Evolutionary conservation across 148 eudicot genomes (phyloP), one percentile per base, ranked within the genome.

Genomic region (Silene uniflora): DNA sequence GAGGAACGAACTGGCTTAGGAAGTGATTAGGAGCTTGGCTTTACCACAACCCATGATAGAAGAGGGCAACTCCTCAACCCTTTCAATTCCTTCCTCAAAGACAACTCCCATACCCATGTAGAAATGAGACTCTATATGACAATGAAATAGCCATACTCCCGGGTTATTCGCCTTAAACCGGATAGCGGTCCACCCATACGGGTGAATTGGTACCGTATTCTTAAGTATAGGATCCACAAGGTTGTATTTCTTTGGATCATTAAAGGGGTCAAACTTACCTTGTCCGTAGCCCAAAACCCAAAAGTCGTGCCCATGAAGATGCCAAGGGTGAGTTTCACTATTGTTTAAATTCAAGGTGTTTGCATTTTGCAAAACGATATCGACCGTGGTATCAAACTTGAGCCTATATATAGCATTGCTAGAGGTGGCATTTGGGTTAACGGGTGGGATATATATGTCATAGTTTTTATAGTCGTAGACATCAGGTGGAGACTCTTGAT

Each of bases 301-400:
- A 70, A 93, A 93, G 44, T 91, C 92, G 69, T 93, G 98, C 10
- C 98, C 98, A 47, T 93, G 98, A 1, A 93, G 77, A 79, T 91
- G 98, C 98, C 98, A 93, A 17, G 98, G 98, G 80, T 93, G 98
- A 3, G 93, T 88, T 83, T 91, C 98, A 35, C 98, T 91, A 10
- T 69, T 81, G 42, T 88, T 83, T 0, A 39, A 10, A 7, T 12
- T 78, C 88, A 91, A 78, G 0, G 92, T 78, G 71, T 93, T 89
- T 12, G 97, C 98, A 58, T 93, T 93, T 68, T 93, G 98, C 29
- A 93, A 77, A 6, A 93, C 72, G 2, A 93, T 67, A 54, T 93
- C 98, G 3, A 93, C 86, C 0, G 89, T 86, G 2, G 93, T 68
- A 58, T 85, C 84, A 27, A 88, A 88, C 69, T 78, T 56, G 71